Conservation (phyloP, 179 eudicot genomes). For the Carnegiea gigantea region DNA sequence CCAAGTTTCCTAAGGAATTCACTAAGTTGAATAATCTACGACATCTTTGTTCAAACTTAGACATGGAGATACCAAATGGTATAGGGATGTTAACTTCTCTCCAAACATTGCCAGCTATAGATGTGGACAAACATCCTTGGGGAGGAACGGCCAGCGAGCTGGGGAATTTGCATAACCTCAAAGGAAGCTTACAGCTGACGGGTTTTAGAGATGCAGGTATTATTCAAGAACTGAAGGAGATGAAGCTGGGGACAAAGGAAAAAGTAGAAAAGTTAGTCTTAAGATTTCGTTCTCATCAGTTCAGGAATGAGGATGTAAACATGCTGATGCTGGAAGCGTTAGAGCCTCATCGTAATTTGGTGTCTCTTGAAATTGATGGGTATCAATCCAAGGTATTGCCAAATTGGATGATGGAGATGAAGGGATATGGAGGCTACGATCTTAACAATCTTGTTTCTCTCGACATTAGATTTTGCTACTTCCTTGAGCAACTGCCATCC, state of each 20-base stretch:
- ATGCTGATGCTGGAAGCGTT: not conserved
- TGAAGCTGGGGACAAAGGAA: not conserved
- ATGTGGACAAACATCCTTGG: not conserved
- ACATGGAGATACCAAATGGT: not conserved
- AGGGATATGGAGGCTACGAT: not conserved
- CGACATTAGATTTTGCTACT: too few species aligned
- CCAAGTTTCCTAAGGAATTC: not conserved
- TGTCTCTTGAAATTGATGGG: not conserved
- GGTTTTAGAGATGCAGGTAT: not conserved
- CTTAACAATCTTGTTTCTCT: not conserved
- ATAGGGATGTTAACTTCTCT: not conserved
- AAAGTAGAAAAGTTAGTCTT: too few species aligned
- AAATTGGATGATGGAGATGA: not conserved
- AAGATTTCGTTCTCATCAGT: too few species aligned
- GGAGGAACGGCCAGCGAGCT: not conserved
- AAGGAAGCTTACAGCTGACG: not conserved
- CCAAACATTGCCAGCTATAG: not conserved
- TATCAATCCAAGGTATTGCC: not conserved
- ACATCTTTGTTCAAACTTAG: not conserved
- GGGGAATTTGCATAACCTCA: not conserved
- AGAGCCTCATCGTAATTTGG: not conserved
- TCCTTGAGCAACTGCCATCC: not conserved
- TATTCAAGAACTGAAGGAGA: not conserved
- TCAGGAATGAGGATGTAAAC: not conserved
- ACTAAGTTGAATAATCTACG: not conserved